Evolutionary conservation across 2,329 filamentous ascomycete species (phyloP).

Genomic region (Exophiala bonariae): DNA sequence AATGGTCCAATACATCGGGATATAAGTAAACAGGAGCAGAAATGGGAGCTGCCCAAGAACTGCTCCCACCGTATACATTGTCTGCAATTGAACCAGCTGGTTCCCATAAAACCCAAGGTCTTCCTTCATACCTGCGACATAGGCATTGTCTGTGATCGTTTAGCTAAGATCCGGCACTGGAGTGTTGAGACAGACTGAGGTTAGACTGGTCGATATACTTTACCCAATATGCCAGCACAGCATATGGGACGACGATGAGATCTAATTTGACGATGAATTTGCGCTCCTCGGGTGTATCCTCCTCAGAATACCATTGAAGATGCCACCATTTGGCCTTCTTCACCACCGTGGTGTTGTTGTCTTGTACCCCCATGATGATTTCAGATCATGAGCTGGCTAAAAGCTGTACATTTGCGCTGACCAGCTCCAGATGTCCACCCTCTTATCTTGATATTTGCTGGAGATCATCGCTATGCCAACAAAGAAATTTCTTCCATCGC

Average conservation of each 20-base stretch:
- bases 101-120: conserved; percentile 51
- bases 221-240: conserved; percentile 41
- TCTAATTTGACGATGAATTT: conserved; percentile 50
- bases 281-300: conserved; percentile 50
- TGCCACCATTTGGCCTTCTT: too few relatives aligned
- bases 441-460: too few relatives aligned
- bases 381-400: too few relatives aligned
- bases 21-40: conserved; percentile 45
- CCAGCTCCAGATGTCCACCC: too few relatives aligned
- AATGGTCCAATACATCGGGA: conserved; percentile 32
- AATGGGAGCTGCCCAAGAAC: conserved; percentile 50
- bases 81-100: conserved; percentile 40
- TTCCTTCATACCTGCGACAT: conserved; percentile 39
- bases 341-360: too few relatives aligned
- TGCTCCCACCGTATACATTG: conserved; percentile 15
- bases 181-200: too few relatives aligned
- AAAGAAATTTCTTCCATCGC: too few relatives aligned
- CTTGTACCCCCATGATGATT: too few relatives aligned
- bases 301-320: conserved; percentile 50
- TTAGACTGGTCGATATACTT: conserved; percentile 50
- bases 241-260: conserved; percentile 47
- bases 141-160: too few relatives aligned
- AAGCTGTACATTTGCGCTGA: too few relatives aligned
- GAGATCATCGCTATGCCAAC: too few relatives aligned
- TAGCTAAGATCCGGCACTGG: too few relatives aligned